A percentile compares a stretch with the other conserved stretches of the same genome.
Conservation (phyloP, 805 yeast genomes). For the Cyberlindnera veronae region DNA sequence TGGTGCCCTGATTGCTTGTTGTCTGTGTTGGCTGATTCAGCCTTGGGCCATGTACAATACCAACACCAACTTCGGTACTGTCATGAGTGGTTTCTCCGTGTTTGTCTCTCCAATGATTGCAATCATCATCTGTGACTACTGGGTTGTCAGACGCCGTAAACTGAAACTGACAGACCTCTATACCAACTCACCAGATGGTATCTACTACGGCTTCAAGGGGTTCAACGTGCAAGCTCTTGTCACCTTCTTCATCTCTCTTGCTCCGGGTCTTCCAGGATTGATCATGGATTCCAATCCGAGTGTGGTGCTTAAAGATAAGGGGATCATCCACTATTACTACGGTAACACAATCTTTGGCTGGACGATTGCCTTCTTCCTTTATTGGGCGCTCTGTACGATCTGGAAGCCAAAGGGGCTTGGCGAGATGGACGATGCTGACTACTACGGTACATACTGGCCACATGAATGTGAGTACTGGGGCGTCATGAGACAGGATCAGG, state of each 20-base stretch:
- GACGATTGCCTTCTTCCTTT: constrained; percentile 35
- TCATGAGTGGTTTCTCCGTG: constrained; percentile 35
- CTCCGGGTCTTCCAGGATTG: constrained; percentile 50
- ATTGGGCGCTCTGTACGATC: constrained; percentile 26
- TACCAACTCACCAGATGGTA: constrained; percentile 29
- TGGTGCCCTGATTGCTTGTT: constrained; percentile 31
- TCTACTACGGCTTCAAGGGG: constrained; percentile 38
- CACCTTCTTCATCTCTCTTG: constrained; percentile 38
- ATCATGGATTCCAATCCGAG: constrained; percentile 32
- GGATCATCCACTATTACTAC: constrained; percentile 40
- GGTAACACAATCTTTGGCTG: constrained; percentile 44
- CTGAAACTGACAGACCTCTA: constrained; percentile 32
- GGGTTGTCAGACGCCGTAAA: constrained; percentile 32
- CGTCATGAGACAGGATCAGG: constrained; percentile 8
- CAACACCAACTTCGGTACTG: constrained; percentile 30
- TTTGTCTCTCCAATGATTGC: constrained; percentile 35
- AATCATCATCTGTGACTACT: constrained; percentile 37
- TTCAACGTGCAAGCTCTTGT: constrained; percentile 40
- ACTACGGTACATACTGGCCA: constrained; percentile 11
- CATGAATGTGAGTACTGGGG: constrained; percentile 12
- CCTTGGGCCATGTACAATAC: constrained; percentile 37
- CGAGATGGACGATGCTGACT: constrained; percentile 13
- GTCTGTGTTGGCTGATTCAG: constrained; percentile 32
- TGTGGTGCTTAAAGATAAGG: constrained; percentile 25
- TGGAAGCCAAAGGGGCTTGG: constrained; percentile 11